phyloP scores from a whole-genome alignment of 371 early-diverging fungal genomes.

The Capniomyces stellatus region DNA sequence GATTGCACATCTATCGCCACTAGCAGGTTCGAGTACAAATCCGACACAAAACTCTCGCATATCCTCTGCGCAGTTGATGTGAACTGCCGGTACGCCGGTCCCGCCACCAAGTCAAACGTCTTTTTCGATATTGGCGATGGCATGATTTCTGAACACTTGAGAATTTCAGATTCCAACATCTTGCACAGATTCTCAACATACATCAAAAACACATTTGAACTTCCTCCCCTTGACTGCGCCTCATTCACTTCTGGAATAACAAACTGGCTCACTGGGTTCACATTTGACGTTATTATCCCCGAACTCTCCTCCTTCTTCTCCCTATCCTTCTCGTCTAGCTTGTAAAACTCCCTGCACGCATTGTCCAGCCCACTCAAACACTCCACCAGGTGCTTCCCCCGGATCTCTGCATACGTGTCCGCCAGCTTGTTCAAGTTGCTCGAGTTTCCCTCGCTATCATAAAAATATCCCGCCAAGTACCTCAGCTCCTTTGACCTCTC shows the following conservation, averaged over 20 bases:
- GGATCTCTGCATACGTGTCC: slow-evolving; percentile 52
- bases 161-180: slow-evolving; percentile 47
- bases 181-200: slow-evolving; percentile 38
- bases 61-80: slow-evolving; percentile 45
- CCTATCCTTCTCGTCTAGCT: slow-evolving; percentile 23
- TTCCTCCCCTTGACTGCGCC: background rate
- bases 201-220: slow-evolving; percentile 26
- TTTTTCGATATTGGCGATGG: slow-evolving; percentile 34
- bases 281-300: slow-evolving; percentile 14
- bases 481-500: slow-evolving; percentile 29
- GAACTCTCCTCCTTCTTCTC: slow-evolving; percentile 5
- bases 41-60: slow-evolving; percentile 37
- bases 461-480: slow-evolving; percentile 41
- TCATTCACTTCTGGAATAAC: slow-evolving; percentile 42
- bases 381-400: slow-evolving; percentile 44
- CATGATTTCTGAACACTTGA: slow-evolving; percentile 40
- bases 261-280: slow-evolving; percentile 28
- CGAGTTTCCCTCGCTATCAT: slow-evolving; percentile 35
- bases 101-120: slow-evolving; percentile 34
- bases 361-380: slow-evolving; percentile 38
- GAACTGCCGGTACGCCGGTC: slow-evolving; percentile 36
- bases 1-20: slow-evolving; percentile 66
- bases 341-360: slow-evolving; percentile 16
- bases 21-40: slow-evolving; percentile 45
- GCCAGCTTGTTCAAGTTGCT: slow-evolving; percentile 45